Conservation (phyloP, 495 filamentous ascomycete species). For the Penicillium parvum region DNA sequence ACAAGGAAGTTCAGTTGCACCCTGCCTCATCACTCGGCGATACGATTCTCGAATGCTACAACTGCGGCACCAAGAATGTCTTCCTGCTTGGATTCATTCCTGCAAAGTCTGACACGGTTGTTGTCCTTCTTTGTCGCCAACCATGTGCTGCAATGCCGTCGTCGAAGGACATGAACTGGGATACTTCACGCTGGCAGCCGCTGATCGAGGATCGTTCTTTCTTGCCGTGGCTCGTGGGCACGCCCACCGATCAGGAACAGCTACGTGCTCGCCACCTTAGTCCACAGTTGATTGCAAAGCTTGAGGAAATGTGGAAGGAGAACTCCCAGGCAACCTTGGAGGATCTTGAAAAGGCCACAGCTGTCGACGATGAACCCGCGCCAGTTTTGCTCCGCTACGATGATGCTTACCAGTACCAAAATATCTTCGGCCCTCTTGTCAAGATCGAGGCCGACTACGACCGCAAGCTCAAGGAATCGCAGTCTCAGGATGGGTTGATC, state of each 20-base stretch:
- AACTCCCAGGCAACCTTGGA: conserved; percentile 83
- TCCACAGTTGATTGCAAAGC: conserved; percentile 91
- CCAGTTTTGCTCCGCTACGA: conserved; percentile 93
- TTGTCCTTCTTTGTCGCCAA: conserved; percentile 93
- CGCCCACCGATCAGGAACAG: conserved; percentile 91
- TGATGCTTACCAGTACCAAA: conserved; percentile 98
- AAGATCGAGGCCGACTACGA: conserved; percentile 99
- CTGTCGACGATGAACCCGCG: conserved; percentile 91
- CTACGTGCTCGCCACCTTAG: conserved; percentile 90
- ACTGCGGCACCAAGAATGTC: conserved; percentile 98
- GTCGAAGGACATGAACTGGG: conserved; percentile 99
- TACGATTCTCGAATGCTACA: conserved; percentile 97
- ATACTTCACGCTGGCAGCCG: conserved; percentile 96
- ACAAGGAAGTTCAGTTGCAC: conserved; percentile 98
- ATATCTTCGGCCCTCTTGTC: conserved; percentile 95
- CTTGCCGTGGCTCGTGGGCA: conserved; percentile 85
- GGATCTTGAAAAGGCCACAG: conserved; percentile 89
- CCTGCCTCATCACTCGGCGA: conserved; percentile 93
- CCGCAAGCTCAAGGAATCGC: conserved; percentile 96
- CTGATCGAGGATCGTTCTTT: conserved; percentile 97
- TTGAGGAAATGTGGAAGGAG: conserved; percentile 99
- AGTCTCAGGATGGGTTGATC: conserved; percentile 89
- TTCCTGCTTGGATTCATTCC: conserved; percentile 99
- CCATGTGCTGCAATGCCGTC: conserved; percentile 92
- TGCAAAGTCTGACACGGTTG: conserved; percentile 97